Base-by-base conservation (phyloP, 169 alveolate genomes). In the Cryptosporidium muris region DNA sequence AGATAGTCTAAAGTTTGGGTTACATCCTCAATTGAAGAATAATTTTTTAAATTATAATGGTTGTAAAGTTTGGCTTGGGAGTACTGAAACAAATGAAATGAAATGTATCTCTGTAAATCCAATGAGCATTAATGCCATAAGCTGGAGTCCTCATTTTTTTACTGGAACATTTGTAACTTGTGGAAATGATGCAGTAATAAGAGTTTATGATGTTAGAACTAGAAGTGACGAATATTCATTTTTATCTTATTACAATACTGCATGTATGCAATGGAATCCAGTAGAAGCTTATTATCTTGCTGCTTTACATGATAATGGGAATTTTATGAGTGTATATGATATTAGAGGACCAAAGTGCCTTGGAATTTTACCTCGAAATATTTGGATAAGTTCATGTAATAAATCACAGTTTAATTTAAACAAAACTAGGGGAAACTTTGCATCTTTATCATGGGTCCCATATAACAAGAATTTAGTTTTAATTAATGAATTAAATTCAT, bases 151-250 rank as follows among this genome's bases (percentile, higher is more conserved):
- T 38, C 85, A 74, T 42, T 74, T 56, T 9, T 74, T 68, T 43
- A 74, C 85, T 8, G 85, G 85, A 34, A 74, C 85, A 36, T 74
- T 58, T 58, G 85, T 74, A 60, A 74, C 85, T 54, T 43, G 74
- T 16, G 36, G 85, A 58, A 68, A 74, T 9, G 85, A 74, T 58
- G 68, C 74, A 2, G 5, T 74, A 60, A 74, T 74, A 43, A 53
- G 85, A 56, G 34, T 74, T 4, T 58, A 48, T 25, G 85, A 74
- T 58, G 43, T 74, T 11, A 74, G 85, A 58, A 74, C 64, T 34
- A 54, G 54, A 25, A 48, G 12, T 1, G 34, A 42, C n/a, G 68
- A 74, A 4, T 58, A 42, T 25, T 74, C 85, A 58, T 58, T 74
- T 4, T 40, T 74, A 52, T 74, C 85, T 34, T 74, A 58, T n/a